These are phyloP conservation scores for Eucalyptus polybractea DNA, from an alignment of 345 rosid genomes.

Conservation along the genomic window DNA sequence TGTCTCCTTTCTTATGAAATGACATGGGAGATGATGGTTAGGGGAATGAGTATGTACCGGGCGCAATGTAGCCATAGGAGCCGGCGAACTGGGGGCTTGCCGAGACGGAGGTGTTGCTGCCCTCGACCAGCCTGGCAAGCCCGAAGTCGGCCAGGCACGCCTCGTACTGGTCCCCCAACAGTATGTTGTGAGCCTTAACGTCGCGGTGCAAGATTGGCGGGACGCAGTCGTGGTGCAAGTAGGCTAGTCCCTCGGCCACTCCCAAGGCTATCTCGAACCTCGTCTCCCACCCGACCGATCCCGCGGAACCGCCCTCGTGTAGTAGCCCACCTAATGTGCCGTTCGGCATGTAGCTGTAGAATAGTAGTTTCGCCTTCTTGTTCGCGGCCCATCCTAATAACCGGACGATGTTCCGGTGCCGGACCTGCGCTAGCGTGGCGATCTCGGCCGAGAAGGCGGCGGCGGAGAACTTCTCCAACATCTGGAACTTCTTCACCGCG, in stretches of 20 bases:
- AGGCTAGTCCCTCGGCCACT: conserved; percentile 71
- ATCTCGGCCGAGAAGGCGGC: conserved; percentile 75
- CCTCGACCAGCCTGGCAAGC: conserved; percentile 54
- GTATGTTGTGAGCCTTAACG: conserved; percentile 64
- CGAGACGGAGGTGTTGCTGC: conserved; percentile 25
- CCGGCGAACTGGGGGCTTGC: conserved; percentile 62
- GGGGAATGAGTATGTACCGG: conserved; percentile 28
- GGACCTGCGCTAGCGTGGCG: conserved; percentile 54
- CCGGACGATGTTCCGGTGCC: conserved; percentile 84
- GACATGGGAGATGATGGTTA: not conserved
- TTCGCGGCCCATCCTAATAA: conserved; percentile 80
- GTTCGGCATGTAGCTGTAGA: conserved; percentile 61
- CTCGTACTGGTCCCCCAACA: conserved; percentile 55
- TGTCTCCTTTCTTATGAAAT: not conserved
- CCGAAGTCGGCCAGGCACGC: conserved; percentile 88
- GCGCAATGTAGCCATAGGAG: conserved; percentile 93
- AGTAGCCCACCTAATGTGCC: conserved; percentile 53
- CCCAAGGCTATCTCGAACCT: conserved; percentile 63
- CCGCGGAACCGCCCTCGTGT: conserved; percentile 28
- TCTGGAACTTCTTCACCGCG: conserved; percentile 63
- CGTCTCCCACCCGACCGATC: conserved; percentile 47
- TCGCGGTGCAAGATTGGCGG: conserved; percentile 85
- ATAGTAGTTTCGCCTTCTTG: conserved; percentile 46
- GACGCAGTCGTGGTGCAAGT: conserved; percentile 77
- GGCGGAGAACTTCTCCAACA: conserved; percentile 28